Conservation (phyloP, 371 early-diverging fungal species). For the Dinochytrium kinnereticum region DNA sequence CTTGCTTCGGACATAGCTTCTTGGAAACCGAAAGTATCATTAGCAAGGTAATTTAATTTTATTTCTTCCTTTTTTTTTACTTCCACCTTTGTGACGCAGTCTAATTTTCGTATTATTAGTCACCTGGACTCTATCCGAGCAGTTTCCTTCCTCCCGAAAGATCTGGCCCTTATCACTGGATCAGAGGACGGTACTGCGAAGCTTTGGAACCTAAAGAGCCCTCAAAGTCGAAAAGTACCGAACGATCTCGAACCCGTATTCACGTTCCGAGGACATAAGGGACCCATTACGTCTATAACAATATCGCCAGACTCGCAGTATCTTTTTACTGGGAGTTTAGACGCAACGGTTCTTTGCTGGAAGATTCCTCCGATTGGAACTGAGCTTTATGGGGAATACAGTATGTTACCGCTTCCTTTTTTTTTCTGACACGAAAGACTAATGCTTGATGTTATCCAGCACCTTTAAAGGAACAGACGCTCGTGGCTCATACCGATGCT, state of each 20-base stretch:
- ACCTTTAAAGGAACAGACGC: slow-evolving; percentile 62
- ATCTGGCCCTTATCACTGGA: slow-evolving; percentile 69
- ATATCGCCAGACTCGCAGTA: slow-evolving; percentile 58
- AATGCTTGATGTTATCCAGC: not conserved
- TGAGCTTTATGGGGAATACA: slow-evolving; percentile 48
- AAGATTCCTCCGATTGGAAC: slow-evolving; percentile 65
- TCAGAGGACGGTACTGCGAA: slow-evolving; percentile 88
- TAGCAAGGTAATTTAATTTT: slow-evolving; percentile 43
- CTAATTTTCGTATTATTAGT: slow-evolving; percentile 44
- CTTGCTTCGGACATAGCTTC: not conserved
- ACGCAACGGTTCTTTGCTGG: slow-evolving; percentile 79
- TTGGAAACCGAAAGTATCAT: slow-evolving; percentile 43
- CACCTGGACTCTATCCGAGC: slow-evolving; percentile 83
- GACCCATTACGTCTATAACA: slow-evolving; percentile 69
- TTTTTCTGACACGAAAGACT: not conserved
- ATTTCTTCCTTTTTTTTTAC: too few species aligned
- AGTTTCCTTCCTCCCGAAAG: slow-evolving; percentile 69
- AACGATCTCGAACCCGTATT: slow-evolving; percentile 73
- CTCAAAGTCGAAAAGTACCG: slow-evolving; percentile 49
- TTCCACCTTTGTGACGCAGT: too few species aligned
- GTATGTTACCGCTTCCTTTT: slow-evolving; percentile 22
- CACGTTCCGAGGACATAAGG: slow-evolving; percentile 83
- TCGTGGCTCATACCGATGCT: slow-evolving; percentile 81
- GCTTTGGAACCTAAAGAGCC: slow-evolving; percentile 61
- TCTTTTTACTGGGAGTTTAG: slow-evolving; percentile 76